Evolutionary conservation across 2,329 filamentous ascomycete species (phyloP).

Genomic region (Penicillium thymicola): DNA sequence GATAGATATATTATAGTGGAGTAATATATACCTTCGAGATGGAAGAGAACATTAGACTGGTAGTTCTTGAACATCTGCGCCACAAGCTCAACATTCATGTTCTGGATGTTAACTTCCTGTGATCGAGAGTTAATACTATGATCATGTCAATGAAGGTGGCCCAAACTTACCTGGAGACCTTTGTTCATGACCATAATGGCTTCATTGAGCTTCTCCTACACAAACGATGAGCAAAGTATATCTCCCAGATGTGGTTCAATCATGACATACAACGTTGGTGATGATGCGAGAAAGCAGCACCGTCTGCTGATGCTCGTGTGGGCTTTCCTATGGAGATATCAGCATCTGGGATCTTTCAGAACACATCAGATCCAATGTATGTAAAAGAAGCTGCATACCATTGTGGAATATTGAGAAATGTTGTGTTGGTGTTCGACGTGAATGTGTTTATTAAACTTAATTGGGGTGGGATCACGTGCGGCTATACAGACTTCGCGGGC

Average conservation of each 20-base stretch:
- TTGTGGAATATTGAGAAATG: not conserved
- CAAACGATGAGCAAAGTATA: conserved; percentile 9
- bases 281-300: conserved; percentile 91
- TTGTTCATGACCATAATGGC: conserved; percentile 90
- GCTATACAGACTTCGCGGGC: conserved; percentile 7
- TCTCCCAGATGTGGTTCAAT: not conserved
- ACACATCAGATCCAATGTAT: rapidly evolving
- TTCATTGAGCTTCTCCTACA: conserved; percentile 94
- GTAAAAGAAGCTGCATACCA: not conserved
- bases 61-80: conserved; percentile 99
- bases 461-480: conserved; percentile 2
- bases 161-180: conserved; percentile 66
- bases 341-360: not conserved
- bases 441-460: conserved; percentile 5
- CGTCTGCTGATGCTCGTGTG: conserved; percentile 96
- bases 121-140: not conserved
- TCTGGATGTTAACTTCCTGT: conserved; percentile 95
- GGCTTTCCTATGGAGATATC: conserved; percentile 67
- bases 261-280: conserved; percentile 79
- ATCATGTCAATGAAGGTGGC: not conserved
- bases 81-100: conserved; percentile 97
- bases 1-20: not conserved
- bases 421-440: conserved; percentile 10
- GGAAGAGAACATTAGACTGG: conserved; percentile 94
- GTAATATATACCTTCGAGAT: conserved; percentile 73